These are phyloP conservation scores for Cytospora schulzeri DNA, from an alignment of 2,329 filamentous ascomycete species.

Conservation along the genomic window DNA sequence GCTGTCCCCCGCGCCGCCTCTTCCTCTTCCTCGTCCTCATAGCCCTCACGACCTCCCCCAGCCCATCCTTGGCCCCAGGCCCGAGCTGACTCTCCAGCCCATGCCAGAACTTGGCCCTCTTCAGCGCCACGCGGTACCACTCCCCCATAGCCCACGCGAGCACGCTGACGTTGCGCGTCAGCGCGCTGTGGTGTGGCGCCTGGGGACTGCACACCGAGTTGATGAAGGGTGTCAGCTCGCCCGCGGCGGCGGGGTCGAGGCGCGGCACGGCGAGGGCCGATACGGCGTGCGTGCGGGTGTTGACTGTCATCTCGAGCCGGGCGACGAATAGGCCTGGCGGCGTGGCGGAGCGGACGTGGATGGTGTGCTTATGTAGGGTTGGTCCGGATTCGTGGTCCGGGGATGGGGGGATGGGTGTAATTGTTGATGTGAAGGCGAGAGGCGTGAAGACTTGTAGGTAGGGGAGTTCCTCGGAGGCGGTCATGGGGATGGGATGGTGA, in stretches of 20 bases:
- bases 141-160: constrained; percentile 69
- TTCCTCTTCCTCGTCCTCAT: constrained; percentile 35
- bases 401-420: constrained; percentile 47
- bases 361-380: constrained; percentile 56
- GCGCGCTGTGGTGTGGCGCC: constrained; percentile 40
- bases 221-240: constrained; percentile 60
- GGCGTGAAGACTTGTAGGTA: constrained; percentile 74
- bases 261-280: constrained; percentile 53
- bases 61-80: constrained; percentile 34
- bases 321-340: constrained; percentile 60
- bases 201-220: constrained; percentile 41
- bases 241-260: constrained; percentile 59
- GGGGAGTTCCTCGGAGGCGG: constrained; percentile 64
- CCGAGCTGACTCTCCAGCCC: constrained; percentile 52
- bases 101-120: constrained; percentile 65
- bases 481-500: constrained; percentile 66
- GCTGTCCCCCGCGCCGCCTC: constrained; percentile 28
- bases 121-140: constrained; percentile 64
- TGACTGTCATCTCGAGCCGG: constrained; percentile 59
- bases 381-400: constrained; percentile 34
- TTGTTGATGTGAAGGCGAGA: constrained; percentile 60
- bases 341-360: constrained; percentile 50
- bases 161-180: constrained; percentile 60
- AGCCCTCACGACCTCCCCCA: constrained; percentile 36
- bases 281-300: constrained; percentile 55